Conservation (phyloP, 2,329 filamentous ascomycete species). For the Epichloe glyceriae region DNA sequence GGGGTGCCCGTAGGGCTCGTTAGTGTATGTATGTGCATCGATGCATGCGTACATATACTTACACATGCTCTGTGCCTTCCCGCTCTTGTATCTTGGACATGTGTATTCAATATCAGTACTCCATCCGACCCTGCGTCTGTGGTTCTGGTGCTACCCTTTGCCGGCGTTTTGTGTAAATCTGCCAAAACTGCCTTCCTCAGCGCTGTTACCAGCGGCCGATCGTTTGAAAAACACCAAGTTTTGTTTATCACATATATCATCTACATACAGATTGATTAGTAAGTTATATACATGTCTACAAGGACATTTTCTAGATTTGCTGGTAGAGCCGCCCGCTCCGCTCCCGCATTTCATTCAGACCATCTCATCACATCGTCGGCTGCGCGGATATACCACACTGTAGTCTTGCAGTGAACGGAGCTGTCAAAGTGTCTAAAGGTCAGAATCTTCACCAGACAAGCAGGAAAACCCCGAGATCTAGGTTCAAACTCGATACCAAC, state of each 20-base stretch:
- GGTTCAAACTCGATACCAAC: neutral
- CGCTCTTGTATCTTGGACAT: neutral
- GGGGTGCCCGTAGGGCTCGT: neutral
- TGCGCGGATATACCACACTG: neutral
- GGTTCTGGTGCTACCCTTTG: slow-evolving; percentile 3
- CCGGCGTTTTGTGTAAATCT: neutral
- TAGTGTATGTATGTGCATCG: slow-evolving; percentile 5
- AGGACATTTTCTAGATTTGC: neutral
- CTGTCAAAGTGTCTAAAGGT: neutral
- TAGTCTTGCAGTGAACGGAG: neutral
- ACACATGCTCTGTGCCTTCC: slow-evolving; percentile 3
- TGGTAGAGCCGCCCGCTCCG: neutral
- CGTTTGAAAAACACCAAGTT: neutral
- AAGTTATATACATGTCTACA: neutral
- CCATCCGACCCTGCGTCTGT: neutral
- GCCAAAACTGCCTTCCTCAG: neutral
- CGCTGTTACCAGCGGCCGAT: neutral
- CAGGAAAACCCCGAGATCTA: neutral
- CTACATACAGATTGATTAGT: neutral
- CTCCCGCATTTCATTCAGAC: slow-evolving; percentile 5
- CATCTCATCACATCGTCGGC: neutral
- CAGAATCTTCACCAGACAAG: neutral
- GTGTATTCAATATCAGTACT: slow-evolving; percentile 4
- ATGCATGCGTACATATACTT: slow-evolving; percentile 3
- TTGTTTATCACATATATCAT: neutral